Percentiles rank a stretch among this genome's conserved stretches.
phyloP scores from a whole-genome alignment of 371 early-diverging fungal genomes.

The Cladochytrium tenue region DNA sequence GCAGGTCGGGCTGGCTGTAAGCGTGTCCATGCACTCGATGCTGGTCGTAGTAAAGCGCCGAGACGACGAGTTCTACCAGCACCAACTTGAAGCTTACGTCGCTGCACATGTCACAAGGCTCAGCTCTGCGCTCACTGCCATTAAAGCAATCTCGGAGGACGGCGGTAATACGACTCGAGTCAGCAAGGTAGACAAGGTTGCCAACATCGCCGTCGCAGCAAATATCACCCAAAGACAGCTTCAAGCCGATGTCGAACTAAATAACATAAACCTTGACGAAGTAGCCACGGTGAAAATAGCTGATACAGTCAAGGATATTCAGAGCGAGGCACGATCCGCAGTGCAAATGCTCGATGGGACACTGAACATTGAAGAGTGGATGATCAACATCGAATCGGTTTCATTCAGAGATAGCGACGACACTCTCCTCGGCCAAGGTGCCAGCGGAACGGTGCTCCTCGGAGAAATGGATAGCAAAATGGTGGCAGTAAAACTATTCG shows the following conservation, averaged over 20 bases:
- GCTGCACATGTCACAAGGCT: background rate
- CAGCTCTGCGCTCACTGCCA: background rate
- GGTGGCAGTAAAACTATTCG: slow-evolving; percentile 2
- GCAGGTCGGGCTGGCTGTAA: background rate
- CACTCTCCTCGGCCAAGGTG: background rate
- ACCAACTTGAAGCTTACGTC: no score
- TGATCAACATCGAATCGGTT: background rate
- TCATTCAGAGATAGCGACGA: background rate
- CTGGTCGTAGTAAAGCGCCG: background rate
- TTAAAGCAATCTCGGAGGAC: background rate
- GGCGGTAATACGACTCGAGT: no score
- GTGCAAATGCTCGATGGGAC: background rate
- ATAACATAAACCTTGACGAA: background rate
- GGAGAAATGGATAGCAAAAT: background rate
- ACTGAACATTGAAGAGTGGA: background rate
- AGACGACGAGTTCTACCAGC: no score
- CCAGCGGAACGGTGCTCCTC: background rate
- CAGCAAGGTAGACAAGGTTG: background rate
- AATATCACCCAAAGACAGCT: background rate
- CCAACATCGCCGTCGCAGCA: background rate
- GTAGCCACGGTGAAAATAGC: background rate
- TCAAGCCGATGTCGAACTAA: background rate
- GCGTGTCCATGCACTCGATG: background rate
- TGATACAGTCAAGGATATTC: no score
- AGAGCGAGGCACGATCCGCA: background rate